Evolutionary conservation across 345 rosid species (phyloP).

Genomic region (Microcos paniculata): DNA sequence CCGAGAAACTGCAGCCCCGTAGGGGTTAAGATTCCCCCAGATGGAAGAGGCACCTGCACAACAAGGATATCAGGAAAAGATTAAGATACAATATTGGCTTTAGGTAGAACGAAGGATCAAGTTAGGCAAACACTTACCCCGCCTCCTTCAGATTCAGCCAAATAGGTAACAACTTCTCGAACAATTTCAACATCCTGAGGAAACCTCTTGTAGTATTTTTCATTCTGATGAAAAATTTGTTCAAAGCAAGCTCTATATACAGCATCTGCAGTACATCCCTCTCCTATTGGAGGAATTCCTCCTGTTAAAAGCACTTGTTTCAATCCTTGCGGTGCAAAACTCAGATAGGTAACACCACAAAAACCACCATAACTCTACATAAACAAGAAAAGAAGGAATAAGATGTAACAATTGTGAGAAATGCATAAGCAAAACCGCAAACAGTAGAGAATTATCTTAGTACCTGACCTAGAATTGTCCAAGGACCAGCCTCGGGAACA

Average conservation of each 20-base stretch:
- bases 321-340: conserved; percentile 90
- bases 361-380: conserved; percentile 93
- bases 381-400: background rate
- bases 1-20: conserved; percentile 83
- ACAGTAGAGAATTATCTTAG: background rate
- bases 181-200: conserved; percentile 77
- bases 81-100: background rate
- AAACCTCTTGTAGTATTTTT: conserved; percentile 86
- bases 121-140: conserved; percentile 53
- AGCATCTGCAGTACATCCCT: conserved; percentile 69
- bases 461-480: conserved; percentile 94
- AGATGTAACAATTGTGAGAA: background rate
- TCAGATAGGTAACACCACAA: conserved; percentile 84
- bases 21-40: conserved; percentile 83
- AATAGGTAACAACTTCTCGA: conserved; percentile 54
- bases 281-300: conserved; percentile 81
- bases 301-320: conserved; percentile 89
- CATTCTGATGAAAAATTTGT: conserved; percentile 65
- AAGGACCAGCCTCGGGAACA: conserved; percentile 79
- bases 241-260: conserved; percentile 60
- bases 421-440: conserved; percentile 4
- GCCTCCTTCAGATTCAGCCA: conserved; percentile 80
- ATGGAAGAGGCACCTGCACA: conserved; percentile 80
- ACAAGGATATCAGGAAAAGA: background rate
- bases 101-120: background rate